phyloP scores from a whole-genome alignment of 2,329 filamentous ascomycete genomes.

The Dendryphion nanum region DNA sequence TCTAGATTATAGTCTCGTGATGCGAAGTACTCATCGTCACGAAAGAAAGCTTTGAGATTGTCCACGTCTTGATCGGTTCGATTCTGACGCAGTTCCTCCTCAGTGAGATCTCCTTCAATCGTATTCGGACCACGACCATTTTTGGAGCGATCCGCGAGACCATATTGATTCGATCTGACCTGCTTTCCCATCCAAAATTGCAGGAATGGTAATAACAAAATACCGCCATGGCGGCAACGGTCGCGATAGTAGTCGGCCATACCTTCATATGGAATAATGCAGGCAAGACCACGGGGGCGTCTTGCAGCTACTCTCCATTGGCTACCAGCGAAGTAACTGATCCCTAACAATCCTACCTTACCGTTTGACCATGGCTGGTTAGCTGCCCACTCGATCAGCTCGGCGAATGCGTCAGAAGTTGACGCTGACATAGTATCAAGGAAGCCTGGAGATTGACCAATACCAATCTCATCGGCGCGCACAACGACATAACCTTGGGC shows the following conservation, averaged over 20 bases:
- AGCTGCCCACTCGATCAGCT: constrained; percentile 54
- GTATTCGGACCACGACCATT: constrained; percentile 53
- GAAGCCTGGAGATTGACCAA: constrained; percentile 53
- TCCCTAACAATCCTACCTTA: constrained; percentile 52
- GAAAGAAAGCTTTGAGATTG: constrained; percentile 50
- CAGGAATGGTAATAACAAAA: constrained; percentile 37
- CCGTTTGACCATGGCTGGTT: constrained; percentile 52
- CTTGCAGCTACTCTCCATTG: constrained; percentile 57
- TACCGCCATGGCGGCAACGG: constrained; percentile 42
- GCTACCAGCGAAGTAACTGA: constrained; percentile 54
- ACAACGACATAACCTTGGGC: constrained; percentile 39
- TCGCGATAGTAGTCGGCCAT: constrained; percentile 57
- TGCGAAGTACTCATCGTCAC: constrained; percentile 48
- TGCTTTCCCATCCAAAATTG: constrained; percentile 51
- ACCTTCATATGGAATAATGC: constrained; percentile 57
- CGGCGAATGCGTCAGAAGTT: constrained; percentile 53
- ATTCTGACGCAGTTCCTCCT: constrained; percentile 52
- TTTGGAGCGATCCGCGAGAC: constrained; percentile 52
- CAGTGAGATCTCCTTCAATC: constrained; percentile 58
- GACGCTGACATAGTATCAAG: constrained; percentile 55
- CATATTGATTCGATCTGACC: constrained; percentile 65
- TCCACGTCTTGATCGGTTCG: constrained; percentile 40
- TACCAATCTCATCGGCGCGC: constrained; percentile 51
- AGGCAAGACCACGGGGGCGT: constrained; percentile 51
- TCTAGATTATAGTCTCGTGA: constrained; percentile 39